phyloP scores from a whole-genome alignment of 352 stramenopile species.

The Elongisporangium undulatum region DNA sequence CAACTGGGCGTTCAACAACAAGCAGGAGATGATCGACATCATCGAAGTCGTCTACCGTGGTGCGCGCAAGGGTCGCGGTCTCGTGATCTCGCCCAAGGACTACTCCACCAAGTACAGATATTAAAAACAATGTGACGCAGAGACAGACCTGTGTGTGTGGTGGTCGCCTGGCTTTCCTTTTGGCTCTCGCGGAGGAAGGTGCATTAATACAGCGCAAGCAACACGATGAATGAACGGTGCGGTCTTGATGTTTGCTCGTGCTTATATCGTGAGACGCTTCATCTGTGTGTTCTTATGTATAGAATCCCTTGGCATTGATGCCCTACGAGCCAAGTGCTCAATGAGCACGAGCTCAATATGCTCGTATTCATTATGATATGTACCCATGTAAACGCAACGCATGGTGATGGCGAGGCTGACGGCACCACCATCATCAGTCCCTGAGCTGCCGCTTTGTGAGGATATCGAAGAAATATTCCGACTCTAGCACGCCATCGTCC shows the following conservation, averaged over 20 bases:
- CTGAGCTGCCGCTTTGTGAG: slow-evolving; percentile 60
- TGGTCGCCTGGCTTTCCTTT: slow-evolving; percentile 7
- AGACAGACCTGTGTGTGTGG: not conserved
- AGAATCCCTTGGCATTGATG: not conserved
- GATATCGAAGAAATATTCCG: slow-evolving; percentile 94
- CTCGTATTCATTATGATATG: not conserved
- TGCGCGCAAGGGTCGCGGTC: slow-evolving; percentile 94
- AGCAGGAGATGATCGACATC: slow-evolving; percentile 99
- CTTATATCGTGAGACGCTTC: not conserved
- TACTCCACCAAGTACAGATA: slow-evolving; percentile 99
- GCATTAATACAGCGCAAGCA: not conserved
- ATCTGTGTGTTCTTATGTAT: not conserved
- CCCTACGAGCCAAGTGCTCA: not conserved
- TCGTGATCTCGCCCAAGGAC: slow-evolving; percentile 99
- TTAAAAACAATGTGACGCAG: slow-evolving; percentile 32
- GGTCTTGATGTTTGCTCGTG: not conserved
- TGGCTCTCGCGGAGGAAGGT: not conserved
- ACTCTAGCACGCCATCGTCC: slow-evolving; percentile 89
- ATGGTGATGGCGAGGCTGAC: not conserved
- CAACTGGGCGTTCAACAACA: slow-evolving; percentile 97
- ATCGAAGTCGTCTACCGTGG: slow-evolving; percentile 99
- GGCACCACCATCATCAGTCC: not conserved
- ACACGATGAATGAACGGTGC: not conserved
- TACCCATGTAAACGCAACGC: not conserved
- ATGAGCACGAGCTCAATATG: not conserved